Conservation (phyloP, 2,329 filamentous ascomycete genomes). For the Sporothrix mexicana region DNA sequence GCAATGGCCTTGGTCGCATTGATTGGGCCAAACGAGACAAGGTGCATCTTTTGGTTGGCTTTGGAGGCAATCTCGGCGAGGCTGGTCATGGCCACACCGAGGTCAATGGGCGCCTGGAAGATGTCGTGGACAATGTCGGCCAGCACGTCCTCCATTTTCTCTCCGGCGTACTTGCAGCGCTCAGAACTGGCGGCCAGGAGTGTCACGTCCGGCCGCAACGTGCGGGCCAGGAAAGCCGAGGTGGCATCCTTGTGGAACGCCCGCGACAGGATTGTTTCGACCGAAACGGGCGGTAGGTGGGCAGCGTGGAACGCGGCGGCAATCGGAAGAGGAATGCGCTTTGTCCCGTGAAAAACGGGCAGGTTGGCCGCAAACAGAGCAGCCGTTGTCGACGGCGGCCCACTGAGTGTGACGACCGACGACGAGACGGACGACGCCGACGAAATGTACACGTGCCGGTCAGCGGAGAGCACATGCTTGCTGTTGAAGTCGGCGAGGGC, state of each 20-base stretch:
- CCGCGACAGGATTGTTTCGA: not conserved
- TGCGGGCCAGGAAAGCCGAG: not conserved
- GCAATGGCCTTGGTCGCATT: constrained; percentile 12
- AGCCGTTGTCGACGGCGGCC: not conserved
- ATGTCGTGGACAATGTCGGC: constrained; percentile 10
- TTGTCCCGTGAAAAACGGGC: not conserved
- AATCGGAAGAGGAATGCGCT: not conserved
- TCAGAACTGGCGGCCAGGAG: not conserved
- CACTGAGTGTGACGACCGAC: constrained; percentile 4
- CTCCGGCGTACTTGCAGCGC: not conserved
- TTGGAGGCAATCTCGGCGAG: not conserved
- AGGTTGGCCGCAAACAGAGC: not conserved
- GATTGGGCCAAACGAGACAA: constrained; percentile 18
- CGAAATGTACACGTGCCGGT: constrained; percentile 6
- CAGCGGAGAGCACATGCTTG: not conserved
- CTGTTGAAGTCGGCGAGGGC: not conserved
- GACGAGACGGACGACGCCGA: not conserved
- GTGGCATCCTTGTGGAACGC: not conserved
- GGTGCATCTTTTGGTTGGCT: not conserved
- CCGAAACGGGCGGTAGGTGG: not conserved
- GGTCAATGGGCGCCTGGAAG: constrained; percentile 11
- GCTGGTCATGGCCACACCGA: not conserved
- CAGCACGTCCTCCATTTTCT: not conserved
- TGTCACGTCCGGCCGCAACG: not conserved
- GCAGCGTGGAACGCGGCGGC: not conserved